Base-by-base conservation (phyloP, 2,329 filamentous ascomycete genomes). In the Cladosporium cucumerinum region DNA sequence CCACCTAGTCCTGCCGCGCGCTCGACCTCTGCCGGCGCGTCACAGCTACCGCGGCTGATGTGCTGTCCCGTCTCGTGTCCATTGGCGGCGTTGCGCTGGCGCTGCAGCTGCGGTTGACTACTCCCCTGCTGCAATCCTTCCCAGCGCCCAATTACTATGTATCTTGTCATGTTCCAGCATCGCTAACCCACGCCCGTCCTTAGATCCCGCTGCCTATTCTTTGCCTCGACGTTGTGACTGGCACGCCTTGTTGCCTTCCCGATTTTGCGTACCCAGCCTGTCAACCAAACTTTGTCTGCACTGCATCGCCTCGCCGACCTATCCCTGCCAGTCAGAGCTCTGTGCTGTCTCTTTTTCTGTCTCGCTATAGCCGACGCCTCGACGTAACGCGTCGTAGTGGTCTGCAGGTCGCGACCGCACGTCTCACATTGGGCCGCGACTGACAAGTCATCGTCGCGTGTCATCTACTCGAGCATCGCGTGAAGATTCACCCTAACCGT, bases 61-160 rank as follows among this genome's bases (percentile, higher is more conserved):
- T 55, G 62, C 62, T 64, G 62, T 58, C 63, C 57, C 58, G 63
- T 65, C 63, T 65, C 57, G 63, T 51, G 58, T 66, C 68, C 65
- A 70, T 67, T 68, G 68, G 70, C 67, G 51, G 62, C 59, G 68
- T 70, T 73, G 66, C 68, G 70, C 66, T 72, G 72, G 69, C 71
- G 69, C 61, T 66, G 68, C 66, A 68, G 65, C 65, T 61, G 64
- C 66, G 57, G 66, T 70, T 46, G 70, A 70, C 67, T 65, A 65
- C 62, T 66, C 69, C 66, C 62, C 68, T 65, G 59, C 51, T 60
- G 66, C 67, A 54, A 69, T 65, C 65, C 39, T 64, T 60, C 57
- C 66, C 59, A 67, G 62, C 68, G 67, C 65, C 71, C 70, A 71
- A 71, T 72, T 70, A 68, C 66, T 70, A 65, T 65, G 64, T 69